These are phyloP conservation scores for Vanrija sp. DNA, from an alignment of 1,284 basidiomycete genomes.

Conservation along the genomic window DNA sequence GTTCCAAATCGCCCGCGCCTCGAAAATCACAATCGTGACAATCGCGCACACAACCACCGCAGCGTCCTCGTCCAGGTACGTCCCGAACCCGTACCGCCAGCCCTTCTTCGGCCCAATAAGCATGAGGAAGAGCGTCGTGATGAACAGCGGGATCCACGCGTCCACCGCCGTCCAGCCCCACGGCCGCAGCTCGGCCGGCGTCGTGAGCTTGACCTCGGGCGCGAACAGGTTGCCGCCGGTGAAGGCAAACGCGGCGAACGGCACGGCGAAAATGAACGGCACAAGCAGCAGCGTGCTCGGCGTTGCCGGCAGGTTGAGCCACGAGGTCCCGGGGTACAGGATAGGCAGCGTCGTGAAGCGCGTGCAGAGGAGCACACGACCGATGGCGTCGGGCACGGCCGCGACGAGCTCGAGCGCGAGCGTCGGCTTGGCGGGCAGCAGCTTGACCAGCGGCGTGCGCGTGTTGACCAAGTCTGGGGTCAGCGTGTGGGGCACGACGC, in stretches of 20 bases:
- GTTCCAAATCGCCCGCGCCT: slow-evolving; percentile 35
- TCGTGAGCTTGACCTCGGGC: slow-evolving; percentile 25
- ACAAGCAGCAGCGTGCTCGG: slow-evolving; percentile 39
- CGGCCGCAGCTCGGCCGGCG: slow-evolving; percentile 39
- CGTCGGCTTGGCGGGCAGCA: slow-evolving; percentile 34
- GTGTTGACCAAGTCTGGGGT: slow-evolving; percentile 38
- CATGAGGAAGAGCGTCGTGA: slow-evolving; percentile 35
- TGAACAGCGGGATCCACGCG: slow-evolving; percentile 38
- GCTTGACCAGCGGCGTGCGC: slow-evolving; percentile 31
- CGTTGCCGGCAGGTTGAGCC: slow-evolving; percentile 27
- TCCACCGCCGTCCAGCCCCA: slow-evolving; percentile 45
- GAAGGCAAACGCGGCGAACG: slow-evolving; percentile 42
- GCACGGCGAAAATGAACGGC: slow-evolving; percentile 45
- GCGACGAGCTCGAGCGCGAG: slow-evolving; percentile 34
- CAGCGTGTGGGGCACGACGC: background rate
- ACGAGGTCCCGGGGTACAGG: slow-evolving; percentile 9
- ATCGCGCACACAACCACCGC: slow-evolving; percentile 32
- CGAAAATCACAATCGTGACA: slow-evolving; percentile 25
- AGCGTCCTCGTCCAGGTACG: slow-evolving; percentile 22
- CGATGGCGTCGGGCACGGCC: slow-evolving; percentile 42
- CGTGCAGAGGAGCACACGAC: slow-evolving; percentile 46
- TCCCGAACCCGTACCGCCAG: slow-evolving; percentile 28
- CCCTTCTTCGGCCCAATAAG: slow-evolving; percentile 40
- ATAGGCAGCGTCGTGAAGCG: slow-evolving; percentile 41
- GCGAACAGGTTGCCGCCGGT: slow-evolving; percentile 39